These are phyloP conservation scores for Leccinum angustisporum DNA, from an alignment of 1,284 basidiomycete genomes.

Conservation along the genomic window DNA sequence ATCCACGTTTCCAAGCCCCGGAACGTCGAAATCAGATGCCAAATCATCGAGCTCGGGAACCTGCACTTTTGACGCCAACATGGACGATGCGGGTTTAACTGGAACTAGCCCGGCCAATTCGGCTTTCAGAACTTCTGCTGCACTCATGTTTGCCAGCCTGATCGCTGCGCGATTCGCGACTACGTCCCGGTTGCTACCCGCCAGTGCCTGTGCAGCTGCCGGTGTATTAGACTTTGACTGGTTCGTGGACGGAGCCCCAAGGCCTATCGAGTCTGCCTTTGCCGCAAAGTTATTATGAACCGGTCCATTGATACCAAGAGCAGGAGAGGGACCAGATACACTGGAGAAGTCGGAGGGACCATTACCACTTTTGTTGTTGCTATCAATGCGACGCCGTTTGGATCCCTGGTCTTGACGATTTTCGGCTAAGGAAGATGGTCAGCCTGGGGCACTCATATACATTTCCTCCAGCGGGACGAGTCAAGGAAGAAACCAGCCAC, in stretches of 20 bases:
- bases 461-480: background rate
- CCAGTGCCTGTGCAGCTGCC: conserved; percentile 64
- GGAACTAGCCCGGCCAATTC: conserved; percentile 75
- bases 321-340: conserved; percentile 50
- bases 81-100: conserved; percentile 47
- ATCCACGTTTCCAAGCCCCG: conserved; percentile 35
- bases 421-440: conserved; percentile 60
- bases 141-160: conserved; percentile 94
- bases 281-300: conserved; percentile 70
- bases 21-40: conserved; percentile 39
- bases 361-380: conserved; percentile 48
- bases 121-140: conserved; percentile 91
- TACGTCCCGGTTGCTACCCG: conserved; percentile 81
- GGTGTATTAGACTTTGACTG: conserved; percentile 57
- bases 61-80: conserved; percentile 16
- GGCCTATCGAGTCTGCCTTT: conserved; percentile 71
- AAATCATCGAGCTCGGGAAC: conserved; percentile 32
- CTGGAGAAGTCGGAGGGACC: conserved; percentile 26
- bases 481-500: conserved; percentile 15
- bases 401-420: conserved; percentile 88
- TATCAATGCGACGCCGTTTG: conserved; percentile 85
- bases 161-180: conserved; percentile 87
- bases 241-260: conserved; percentile 58
- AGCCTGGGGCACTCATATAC: conserved; percentile 10
- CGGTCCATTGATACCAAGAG: conserved; percentile 51